Evolutionary conservation across 2,329 filamentous ascomycete species (phyloP).

Genomic region (Fonsecaea monophora): DNA sequence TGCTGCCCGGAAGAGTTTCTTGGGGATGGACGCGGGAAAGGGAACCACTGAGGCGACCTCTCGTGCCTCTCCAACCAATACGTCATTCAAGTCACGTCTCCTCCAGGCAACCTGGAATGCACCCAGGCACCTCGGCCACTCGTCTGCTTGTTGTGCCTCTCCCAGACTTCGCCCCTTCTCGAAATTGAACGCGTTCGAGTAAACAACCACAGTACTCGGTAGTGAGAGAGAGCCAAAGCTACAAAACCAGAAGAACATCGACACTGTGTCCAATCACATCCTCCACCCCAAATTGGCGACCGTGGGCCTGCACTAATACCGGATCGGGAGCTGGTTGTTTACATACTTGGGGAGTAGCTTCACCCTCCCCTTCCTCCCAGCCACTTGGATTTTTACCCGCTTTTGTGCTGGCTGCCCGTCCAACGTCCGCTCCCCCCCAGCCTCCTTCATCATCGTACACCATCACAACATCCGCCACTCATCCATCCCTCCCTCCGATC

Average conservation of each 20-base stretch:
- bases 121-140: too few species aligned
- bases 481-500: conserved; percentile 6
- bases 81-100: not conserved
- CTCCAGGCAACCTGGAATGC: too few species aligned
- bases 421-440: conserved; percentile 17
- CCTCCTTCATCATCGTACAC: conserved; percentile 22
- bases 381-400: conserved; percentile 28
- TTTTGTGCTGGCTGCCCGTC: conserved; percentile 4
- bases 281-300: conserved; percentile 4
- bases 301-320: conserved; percentile 10
- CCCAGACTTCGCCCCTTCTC: not conserved
- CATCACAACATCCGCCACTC: conserved; percentile 6
- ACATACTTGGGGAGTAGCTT: conserved; percentile 13
- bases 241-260: not conserved
- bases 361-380: conserved; percentile 23
- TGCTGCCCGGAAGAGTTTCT: not conserved
- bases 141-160: too few species aligned
- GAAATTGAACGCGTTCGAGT: not conserved
- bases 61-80: not conserved
- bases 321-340: conserved; percentile 23
- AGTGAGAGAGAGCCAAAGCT: not conserved
- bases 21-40: too few species aligned
- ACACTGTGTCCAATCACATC: conserved; percentile 11
- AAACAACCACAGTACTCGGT: not conserved
- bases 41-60: too few species aligned